Evolutionary conservation across 83 land plant genomes (phyloP).

Genomic region (Thuja plicata): DNA sequence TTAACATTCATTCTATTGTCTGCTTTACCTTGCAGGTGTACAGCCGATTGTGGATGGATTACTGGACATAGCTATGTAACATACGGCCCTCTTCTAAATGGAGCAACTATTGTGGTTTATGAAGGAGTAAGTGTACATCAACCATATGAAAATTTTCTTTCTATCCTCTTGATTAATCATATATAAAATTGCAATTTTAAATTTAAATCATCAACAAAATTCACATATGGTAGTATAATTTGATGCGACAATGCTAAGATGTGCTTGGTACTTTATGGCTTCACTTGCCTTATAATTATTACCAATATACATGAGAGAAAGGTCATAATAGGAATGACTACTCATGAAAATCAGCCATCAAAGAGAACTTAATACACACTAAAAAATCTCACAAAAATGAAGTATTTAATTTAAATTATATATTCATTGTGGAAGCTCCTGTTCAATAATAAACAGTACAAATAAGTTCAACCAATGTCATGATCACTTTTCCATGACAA

Average conservation of each 20-base stretch:
- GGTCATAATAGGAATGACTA: background rate
- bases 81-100: conserved; percentile 95
- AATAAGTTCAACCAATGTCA: background rate
- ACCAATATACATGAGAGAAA: background rate
- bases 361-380: background rate
- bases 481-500: background rate
- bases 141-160: background rate
- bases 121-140: conserved; percentile 74
- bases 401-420: background rate
- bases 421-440: background rate
- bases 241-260: background rate
- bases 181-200: background rate
- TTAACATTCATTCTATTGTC: background rate
- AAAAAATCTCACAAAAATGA: background rate
- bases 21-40: conserved; percentile 65
- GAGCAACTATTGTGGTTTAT: conserved; percentile 74
- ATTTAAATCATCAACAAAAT: background rate
- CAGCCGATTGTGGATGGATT: conserved; percentile 99
- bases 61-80: conserved; percentile 98
- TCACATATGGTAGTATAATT: background rate
- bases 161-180: background rate
- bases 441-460: no score
- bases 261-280: background rate
- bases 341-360: background rate
- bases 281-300: background rate